Percentiles rank a stretch among this genome's conserved stretches.
Evolutionary conservation across 371 early-diverging fungal species (phyloP).

Genomic region (Mortierella sp.): DNA sequence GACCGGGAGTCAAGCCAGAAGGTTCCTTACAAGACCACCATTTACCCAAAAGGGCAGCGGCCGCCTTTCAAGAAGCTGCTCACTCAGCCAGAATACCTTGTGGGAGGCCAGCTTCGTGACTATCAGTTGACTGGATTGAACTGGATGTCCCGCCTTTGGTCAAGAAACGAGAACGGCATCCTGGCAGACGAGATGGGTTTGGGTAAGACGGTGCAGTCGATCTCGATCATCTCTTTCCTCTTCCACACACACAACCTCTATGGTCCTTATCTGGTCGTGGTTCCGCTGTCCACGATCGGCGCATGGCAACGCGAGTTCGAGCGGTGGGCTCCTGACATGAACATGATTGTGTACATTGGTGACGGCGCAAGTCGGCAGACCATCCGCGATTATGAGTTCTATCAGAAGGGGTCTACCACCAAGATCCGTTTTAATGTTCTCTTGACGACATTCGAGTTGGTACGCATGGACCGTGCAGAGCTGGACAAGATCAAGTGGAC

Average conservation of each 20-base stretch:
- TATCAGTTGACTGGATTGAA: conserved; percentile 98
- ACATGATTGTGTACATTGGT: conserved; percentile 92
- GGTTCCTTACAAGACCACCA: conserved; percentile 80
- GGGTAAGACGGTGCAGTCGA: conserved; percentile 99
- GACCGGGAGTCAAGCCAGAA: conserved; percentile 80
- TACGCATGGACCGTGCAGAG: conserved; percentile 89
- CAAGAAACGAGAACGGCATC: conserved; percentile 95
- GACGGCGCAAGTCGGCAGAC: conserved; percentile 84
- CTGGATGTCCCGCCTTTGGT: conserved; percentile 99
- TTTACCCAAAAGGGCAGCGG: conserved; percentile 68
- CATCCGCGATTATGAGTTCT: conserved; percentile 95
- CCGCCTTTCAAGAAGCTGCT: conserved; percentile 84
- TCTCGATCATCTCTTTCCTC: conserved; percentile 96
- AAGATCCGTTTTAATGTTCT: conserved; percentile 91
- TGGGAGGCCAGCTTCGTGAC: conserved; percentile 94
- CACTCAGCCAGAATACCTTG: conserved; percentile 87
- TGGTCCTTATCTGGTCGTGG: conserved; percentile 97
- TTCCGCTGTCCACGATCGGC: conserved; percentile 95
- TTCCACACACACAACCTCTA: conserved; percentile 87
- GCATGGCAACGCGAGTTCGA: conserved; percentile 96
- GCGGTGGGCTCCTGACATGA: conserved; percentile 96
- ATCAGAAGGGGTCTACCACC: conserved; percentile 62
- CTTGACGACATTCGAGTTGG: conserved; percentile 96
- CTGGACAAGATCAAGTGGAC: conserved; percentile 87
- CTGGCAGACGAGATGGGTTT: conserved; percentile 96